Base-by-base conservation (phyloP, 805 yeast species). In the Ogataea saltuana region DNA sequence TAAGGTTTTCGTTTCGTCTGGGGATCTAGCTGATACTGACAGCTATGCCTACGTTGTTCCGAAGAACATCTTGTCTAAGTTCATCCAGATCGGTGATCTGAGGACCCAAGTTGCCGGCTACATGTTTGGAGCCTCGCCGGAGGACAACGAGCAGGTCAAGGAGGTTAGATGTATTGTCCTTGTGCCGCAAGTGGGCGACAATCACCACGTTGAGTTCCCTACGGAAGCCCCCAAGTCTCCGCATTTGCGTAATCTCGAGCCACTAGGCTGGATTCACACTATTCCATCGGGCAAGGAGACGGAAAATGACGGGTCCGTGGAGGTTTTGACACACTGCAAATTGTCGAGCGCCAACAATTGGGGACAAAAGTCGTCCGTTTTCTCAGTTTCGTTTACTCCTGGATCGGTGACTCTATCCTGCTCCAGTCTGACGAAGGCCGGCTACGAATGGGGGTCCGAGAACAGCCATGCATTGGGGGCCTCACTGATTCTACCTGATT, bases 191-290 rank as follows among this genome's bases (percentile, higher is more conserved):
- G 69, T 89, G 31, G 97, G 97, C 2, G 81, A 76, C 47, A 68
- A 75, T 21, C 80, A 77, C 46, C 67, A 78, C 3, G 80, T 89
- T 11, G 81, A 85, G 51, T 71, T 88, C 43, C 81, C 91, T 4
- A 53, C 56, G 0, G 46, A 55, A 20, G 51, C 74, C 3, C 80
- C 83, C 1, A 63, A 65, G 4, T 54, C 66, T 7, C 65, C 67
- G 16, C 68, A 67, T 34, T 54, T 76, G 9, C 69, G 72, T n/a
- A 85, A 78, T 1, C 61, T 88, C 26, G 90, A 88, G 56, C 76
- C 93, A 4, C 63, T 93, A 13, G 99, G 99, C 1, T 87, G 97
- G 96, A 76, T 93, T n/a, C 97, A 91, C 60, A 87, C 97, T 0
- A 88, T 84, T 60, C 73, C 84, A 1, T 78, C 76, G 15, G 96